A percentile compares a stretch with the other conserved stretches of the same genome.
Evolutionary conservation across 169 alveolate species (phyloP).

Genomic region (Plasmodium ovale): DNA sequence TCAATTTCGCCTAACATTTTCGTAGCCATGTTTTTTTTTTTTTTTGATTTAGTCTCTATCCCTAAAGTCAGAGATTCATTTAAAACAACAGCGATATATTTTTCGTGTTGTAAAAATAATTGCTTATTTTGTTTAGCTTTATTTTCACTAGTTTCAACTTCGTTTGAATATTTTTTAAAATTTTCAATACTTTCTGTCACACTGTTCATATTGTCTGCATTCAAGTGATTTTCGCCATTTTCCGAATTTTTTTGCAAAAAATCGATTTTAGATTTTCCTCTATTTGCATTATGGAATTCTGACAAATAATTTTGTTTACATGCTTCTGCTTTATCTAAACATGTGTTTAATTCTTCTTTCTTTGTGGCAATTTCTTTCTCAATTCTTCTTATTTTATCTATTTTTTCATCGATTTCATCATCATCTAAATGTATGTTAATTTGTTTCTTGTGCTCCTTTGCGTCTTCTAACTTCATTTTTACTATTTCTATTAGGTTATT

Average conservation of each 20-base stretch:
- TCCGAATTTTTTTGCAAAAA: background rate
- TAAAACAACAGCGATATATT: background rate
- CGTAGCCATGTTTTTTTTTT: background rate
- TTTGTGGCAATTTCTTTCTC: too few relatives aligned
- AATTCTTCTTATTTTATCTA: too few relatives aligned
- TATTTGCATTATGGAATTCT: background rate
- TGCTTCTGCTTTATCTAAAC: too few relatives aligned
- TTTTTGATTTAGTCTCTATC: background rate
- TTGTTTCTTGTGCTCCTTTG: too few relatives aligned
- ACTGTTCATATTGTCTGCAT: background rate
- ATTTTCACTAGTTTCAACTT: background rate
- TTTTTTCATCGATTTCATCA: too few relatives aligned
- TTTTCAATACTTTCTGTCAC: background rate
- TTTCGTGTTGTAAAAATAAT: background rate
- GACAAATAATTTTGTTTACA: background rate
- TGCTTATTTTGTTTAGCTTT: background rate
- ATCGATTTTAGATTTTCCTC: background rate
- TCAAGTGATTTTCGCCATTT: background rate
- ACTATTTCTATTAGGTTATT: too few relatives aligned
- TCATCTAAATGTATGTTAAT: too few relatives aligned
- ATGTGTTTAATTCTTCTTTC: too few relatives aligned
- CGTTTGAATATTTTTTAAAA: background rate
- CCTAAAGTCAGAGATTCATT: background rate
- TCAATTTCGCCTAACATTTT: background rate
- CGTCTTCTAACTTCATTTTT: too few relatives aligned